Evolutionary conservation across 2,329 filamentous ascomycete species (phyloP).

Genomic region (Neofusicoccum kwambonambiense): DNA sequence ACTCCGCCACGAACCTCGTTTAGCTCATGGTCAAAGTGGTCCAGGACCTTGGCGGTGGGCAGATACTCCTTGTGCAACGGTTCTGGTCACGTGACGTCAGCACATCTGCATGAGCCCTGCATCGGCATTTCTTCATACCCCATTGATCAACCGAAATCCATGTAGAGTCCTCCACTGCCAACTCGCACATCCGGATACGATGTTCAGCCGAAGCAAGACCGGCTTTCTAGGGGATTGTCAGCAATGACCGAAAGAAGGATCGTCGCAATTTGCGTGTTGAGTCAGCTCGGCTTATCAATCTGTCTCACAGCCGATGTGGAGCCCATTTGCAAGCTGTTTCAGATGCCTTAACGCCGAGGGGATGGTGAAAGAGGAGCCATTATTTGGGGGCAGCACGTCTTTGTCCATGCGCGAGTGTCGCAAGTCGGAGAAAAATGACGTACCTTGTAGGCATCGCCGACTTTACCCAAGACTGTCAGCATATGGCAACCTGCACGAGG

Average conservation of each 20-base stretch:
- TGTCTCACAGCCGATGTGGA: neutral
- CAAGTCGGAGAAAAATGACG: neutral
- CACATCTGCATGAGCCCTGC: neutral
- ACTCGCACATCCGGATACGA: slow-evolving; percentile 79
- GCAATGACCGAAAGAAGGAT: slow-evolving; percentile 54
- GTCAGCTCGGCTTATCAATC: slow-evolving; percentile 1
- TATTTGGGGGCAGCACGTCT: neutral
- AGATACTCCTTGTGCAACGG: slow-evolving; percentile 81
- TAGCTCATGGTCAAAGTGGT: slow-evolving; percentile 89
- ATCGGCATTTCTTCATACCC: slow-evolving; percentile 26
- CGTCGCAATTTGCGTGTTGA: slow-evolving; percentile 5
- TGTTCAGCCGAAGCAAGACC: slow-evolving; percentile 72
- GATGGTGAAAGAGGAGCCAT: neutral
- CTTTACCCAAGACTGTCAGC: slow-evolving; percentile 3
- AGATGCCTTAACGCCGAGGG: neutral
- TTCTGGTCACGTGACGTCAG: slow-evolving; percentile 62
- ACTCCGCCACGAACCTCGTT: slow-evolving; percentile 76
- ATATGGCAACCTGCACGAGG: neutral
- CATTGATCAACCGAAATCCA: slow-evolving; percentile 43
- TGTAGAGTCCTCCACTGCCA: slow-evolving; percentile 70
- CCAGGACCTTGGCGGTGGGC: slow-evolving; percentile 83
- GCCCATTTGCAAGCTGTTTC: neutral
- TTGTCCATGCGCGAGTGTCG: neutral
- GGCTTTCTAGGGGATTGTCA: slow-evolving; percentile 67
- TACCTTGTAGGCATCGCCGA: slow-evolving; percentile 19